A percentile compares a stretch with the other conserved stretches of the same genome.
Evolutionary conservation across 2,329 filamentous ascomycete species (phyloP).

Genomic region (Davidsoniella neocaledoniae): DNA sequence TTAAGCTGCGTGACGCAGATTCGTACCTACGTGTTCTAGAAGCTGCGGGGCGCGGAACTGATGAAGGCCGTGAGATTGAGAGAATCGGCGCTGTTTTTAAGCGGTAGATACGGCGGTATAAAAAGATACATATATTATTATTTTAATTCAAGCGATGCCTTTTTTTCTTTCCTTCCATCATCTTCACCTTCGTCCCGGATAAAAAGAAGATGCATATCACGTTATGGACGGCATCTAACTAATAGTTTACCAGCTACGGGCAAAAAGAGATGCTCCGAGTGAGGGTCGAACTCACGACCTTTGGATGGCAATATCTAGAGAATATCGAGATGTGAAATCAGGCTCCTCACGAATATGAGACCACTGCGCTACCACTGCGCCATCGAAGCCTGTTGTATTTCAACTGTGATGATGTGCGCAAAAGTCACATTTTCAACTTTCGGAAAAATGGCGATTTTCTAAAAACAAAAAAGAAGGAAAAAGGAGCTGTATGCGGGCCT

Average conservation of each 20-base stretch:
- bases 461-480: too few relatives aligned
- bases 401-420: too few relatives aligned
- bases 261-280: slow-evolving; percentile 11
- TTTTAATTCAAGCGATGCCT: too few relatives aligned
- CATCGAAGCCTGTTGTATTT: slow-evolving; percentile 11
- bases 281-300: slow-evolving; percentile 14
- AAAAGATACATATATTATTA: too few relatives aligned
- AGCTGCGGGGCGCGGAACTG: slow-evolving; percentile 53
- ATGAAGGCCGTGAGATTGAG: slow-evolving; percentile 64
- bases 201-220: too few relatives aligned
- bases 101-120: slow-evolving; percentile 10
- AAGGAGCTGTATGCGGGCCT: too few relatives aligned
- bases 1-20: slow-evolving; percentile 61
- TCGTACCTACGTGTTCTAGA: slow-evolving; percentile 57
- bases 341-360: slow-evolving; percentile 12
- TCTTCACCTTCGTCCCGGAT: too few relatives aligned
- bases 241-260: too few relatives aligned
- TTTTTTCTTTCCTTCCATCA: too few relatives aligned
- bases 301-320: slow-evolving; percentile 12
- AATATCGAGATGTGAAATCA: slow-evolving; percentile 1
- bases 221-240: too few relatives aligned
- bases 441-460: too few relatives aligned
- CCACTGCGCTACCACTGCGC: slow-evolving; percentile 12
- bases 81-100: slow-evolving; percentile 49
- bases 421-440: too few relatives aligned